Evolutionary conservation across 1,284 basidiomycete genomes (phyloP), one percentile per base, ranked within the genome.

Genomic region (Thecaphora frezii): DNA sequence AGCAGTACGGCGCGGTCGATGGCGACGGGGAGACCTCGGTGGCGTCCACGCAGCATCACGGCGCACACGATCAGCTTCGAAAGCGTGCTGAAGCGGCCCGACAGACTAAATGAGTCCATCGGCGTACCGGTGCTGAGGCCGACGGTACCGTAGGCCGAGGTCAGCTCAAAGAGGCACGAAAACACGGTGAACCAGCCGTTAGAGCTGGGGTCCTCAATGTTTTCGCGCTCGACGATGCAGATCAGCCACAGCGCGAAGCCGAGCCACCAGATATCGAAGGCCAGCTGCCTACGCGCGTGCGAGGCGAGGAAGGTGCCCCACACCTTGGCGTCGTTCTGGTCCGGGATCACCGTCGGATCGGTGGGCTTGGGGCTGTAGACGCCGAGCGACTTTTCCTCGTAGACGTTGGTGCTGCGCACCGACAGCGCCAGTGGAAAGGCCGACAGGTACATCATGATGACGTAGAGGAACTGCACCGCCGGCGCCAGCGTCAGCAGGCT

Each of bases 341-440:
- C 48, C 24, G 57, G 54, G 0, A 50, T 18, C 1, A 22, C 21
- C 1, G 47, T 45, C 5, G 51, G 49, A 10, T 58, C 62, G 1
- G 26, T 9, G 5, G 48, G 49, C 26, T 71, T 62, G 28, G 58
- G 56, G 40, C 60, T 57, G 44, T 63, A 76, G 13, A 76, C 66
- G 7, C 77, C 76, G 2, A 79, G 59, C 22, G 69, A 70, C 49
- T 71, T 86, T 72, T 97, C 93, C 78, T 98, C 94, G 79, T 97
- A 97, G 1, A 97, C 94, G 79, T 97, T 97, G 21, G 94, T 97
- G n/a, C 90, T 87, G n/a, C 93, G 89, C 12, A 98, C 90, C 67
- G 87, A 88, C 51, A 86, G 76, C 19, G 84, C 84, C 40, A 85
- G 81, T 13, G 84, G 83, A 62, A 83, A 84, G 23, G 77, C 74